phyloP scores from a whole-genome alignment of 2,329 filamentous ascomycete species.

The Aspergillus unguis region DNA sequence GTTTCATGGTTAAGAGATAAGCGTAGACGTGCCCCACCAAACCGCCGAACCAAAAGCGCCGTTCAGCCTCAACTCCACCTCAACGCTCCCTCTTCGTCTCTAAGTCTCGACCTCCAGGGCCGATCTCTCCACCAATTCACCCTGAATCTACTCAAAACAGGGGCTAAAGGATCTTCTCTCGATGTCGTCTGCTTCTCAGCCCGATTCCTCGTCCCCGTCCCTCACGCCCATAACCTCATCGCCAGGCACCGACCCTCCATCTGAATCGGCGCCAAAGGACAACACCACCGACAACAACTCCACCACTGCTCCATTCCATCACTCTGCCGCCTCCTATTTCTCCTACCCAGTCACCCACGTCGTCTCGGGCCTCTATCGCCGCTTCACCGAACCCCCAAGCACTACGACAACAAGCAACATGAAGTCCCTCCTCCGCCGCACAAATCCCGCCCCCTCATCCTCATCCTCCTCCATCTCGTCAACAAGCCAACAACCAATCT shows the following conservation, averaged over 20 bases:
- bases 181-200: slow-evolving; percentile 15
- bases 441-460: slow-evolving; percentile 14
- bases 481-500: slow-evolving; percentile 35
- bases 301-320: slow-evolving; percentile 26
- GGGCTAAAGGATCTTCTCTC: not conserved
- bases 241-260: slow-evolving; percentile 17
- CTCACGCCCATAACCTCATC: slow-evolving; percentile 16
- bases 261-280: not conserved
- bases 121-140: slow-evolving; percentile 8
- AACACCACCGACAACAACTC: slow-evolving; percentile 2
- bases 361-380: slow-evolving; percentile 64
- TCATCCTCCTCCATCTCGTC: slow-evolving; percentile 46
- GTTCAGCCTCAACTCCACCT: slow-evolving; percentile 9
- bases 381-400: slow-evolving; percentile 51
- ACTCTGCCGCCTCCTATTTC: slow-evolving; percentile 46
- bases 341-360: slow-evolving; percentile 52
- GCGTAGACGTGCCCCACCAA: not conserved
- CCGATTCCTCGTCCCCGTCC: slow-evolving; percentile 4
- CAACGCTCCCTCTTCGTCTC: not conserved
- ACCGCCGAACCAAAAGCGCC: slow-evolving; percentile 8
- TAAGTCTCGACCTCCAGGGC: not conserved
- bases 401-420: slow-evolving; percentile 14
- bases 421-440: slow-evolving; percentile 11
- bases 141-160: not conserved
- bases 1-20: not conserved